These are phyloP conservation scores for Tolypocladium paradoxum DNA, from an alignment of 2,329 filamentous ascomycete species.

Conservation along the genomic window DNA sequence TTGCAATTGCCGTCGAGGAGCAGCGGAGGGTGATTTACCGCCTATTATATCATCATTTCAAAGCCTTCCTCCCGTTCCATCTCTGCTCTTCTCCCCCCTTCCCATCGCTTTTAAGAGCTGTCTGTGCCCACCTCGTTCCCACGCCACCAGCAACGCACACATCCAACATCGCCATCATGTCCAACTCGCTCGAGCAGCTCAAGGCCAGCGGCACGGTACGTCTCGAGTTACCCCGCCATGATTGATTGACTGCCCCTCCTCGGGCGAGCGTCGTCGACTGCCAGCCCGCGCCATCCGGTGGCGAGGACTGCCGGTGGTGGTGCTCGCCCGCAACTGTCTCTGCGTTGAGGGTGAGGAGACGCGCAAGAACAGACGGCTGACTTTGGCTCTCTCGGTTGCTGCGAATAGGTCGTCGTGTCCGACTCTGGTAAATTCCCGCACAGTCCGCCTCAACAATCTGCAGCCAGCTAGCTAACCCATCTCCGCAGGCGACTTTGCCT, in stretches of 20 bases:
- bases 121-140: background rate
- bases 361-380: slow-evolving; percentile 9
- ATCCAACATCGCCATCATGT: slow-evolving; percentile 42
- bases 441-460: slow-evolving; percentile 1
- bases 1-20: background rate
- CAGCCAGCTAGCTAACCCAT: slow-evolving; percentile 14
- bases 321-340: background rate
- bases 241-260: slow-evolving; percentile 4
- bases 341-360: background rate
- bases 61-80: background rate
- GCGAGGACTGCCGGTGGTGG: background rate
- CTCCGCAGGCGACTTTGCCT: slow-evolving; percentile 60
- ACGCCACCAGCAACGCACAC: slow-evolving; percentile 5
- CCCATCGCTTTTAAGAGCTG: background rate
- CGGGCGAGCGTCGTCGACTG: background rate
- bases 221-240: slow-evolving; percentile 22
- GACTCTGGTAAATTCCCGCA: slow-evolving; percentile 69
- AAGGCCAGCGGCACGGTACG: slow-evolving; percentile 93
- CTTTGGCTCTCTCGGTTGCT: slow-evolving; percentile 7
- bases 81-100: background rate
- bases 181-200: slow-evolving; percentile 88
- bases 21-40: background rate
- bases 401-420: slow-evolving; percentile 73
- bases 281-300: background rate
- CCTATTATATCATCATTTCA: slow-evolving; percentile 1